phyloP scores from a whole-genome alignment of 2,329 filamentous ascomycete genomes.

The Claviceps arundinis region DNA sequence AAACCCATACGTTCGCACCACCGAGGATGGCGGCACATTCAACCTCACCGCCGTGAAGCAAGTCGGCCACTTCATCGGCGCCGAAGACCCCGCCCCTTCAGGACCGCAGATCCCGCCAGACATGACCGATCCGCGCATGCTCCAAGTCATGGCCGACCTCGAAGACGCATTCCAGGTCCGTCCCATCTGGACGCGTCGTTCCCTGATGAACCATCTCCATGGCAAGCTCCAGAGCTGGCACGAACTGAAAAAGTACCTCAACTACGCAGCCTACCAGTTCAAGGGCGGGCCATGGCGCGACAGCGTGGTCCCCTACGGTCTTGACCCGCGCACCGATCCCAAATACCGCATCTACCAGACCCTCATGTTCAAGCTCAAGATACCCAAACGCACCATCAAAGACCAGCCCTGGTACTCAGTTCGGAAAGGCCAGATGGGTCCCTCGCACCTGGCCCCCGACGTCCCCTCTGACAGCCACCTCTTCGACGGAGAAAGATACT shows the following conservation, averaged over 20 bases:
- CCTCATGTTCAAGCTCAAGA: slow-evolving; percentile 66
- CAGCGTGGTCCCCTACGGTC: slow-evolving; percentile 68
- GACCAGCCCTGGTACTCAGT: slow-evolving; percentile 37
- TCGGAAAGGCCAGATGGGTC: slow-evolving; percentile 25
- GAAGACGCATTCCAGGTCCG: slow-evolving; percentile 54
- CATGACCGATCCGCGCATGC: slow-evolving; percentile 46
- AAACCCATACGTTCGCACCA: slow-evolving; percentile 61
- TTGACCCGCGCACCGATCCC: slow-evolving; percentile 70
- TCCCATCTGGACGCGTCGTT: slow-evolving; percentile 77
- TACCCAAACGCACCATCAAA: slow-evolving; percentile 31
- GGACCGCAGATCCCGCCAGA: slow-evolving; percentile 49
- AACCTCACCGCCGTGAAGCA: slow-evolving; percentile 48
- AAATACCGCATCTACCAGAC: slow-evolving; percentile 78
- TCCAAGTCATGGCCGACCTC: slow-evolving; percentile 50
- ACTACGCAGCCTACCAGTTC: slow-evolving; percentile 86
- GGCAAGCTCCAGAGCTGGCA: slow-evolving; percentile 37
- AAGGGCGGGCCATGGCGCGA: slow-evolving; percentile 86
- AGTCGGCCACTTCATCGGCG: slow-evolving; percentile 43
- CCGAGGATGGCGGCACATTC: slow-evolving; percentile 41
- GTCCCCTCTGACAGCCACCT: slow-evolving; percentile 48
- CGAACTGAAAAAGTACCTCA: slow-evolving; percentile 59
- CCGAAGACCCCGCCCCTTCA: slow-evolving; percentile 46
- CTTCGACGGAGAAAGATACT: slow-evolving; percentile 67
- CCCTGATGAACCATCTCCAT: slow-evolving; percentile 59
- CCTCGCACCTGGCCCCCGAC: slow-evolving; percentile 25